phyloP scores from a whole-genome alignment of 768 basidiomycete genomes.

The Lyophyllum decastes region DNA sequence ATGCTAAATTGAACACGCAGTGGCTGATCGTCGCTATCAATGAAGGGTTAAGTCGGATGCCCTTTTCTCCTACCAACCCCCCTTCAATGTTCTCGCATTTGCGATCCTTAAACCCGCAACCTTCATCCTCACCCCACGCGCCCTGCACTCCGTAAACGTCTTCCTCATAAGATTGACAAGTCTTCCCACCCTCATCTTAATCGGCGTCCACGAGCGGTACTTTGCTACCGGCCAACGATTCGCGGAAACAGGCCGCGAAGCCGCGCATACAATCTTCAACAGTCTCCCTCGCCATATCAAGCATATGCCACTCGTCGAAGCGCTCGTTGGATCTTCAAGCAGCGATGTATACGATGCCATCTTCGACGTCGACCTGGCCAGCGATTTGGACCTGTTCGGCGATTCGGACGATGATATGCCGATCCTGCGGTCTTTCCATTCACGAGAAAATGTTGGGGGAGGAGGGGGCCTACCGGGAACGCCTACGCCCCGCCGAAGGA shows the following conservation, averaged over 20 bases:
- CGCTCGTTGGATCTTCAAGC: constrained; percentile 69
- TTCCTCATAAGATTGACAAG: constrained; percentile 84
- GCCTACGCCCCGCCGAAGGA: constrained; percentile 24
- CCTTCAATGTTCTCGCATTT: constrained; percentile 85
- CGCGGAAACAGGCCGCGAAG: constrained; percentile 52
- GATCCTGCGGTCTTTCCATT: constrained; percentile 39
- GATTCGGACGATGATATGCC: constrained; percentile 47
- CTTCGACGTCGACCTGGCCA: constrained; percentile 64
- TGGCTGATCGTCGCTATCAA: constrained; percentile 6
- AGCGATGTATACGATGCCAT: constrained; percentile 76
- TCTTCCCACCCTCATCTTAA: constrained; percentile 75
- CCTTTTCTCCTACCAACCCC: constrained; percentile 89
- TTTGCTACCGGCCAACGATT: constrained; percentile 50
- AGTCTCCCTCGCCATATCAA: constrained; percentile 72
- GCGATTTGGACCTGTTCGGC: constrained; percentile 51
- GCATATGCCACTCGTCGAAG: constrained; percentile 73
- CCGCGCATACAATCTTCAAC: constrained; percentile 59
- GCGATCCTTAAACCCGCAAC: constrained; percentile 77
- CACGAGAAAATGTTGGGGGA: constrained; percentile 32
- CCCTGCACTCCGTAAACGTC: constrained; percentile 83
- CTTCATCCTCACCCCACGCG: constrained; percentile 72
- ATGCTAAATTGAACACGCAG: not conserved
- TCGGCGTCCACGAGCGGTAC: constrained; percentile 80
- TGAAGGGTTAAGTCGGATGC: constrained; percentile 84
- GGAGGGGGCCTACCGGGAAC: constrained; percentile 11